Conservation (phyloP, 345 rosid species). For the Rhodomyrtus tomentosa region DNA sequence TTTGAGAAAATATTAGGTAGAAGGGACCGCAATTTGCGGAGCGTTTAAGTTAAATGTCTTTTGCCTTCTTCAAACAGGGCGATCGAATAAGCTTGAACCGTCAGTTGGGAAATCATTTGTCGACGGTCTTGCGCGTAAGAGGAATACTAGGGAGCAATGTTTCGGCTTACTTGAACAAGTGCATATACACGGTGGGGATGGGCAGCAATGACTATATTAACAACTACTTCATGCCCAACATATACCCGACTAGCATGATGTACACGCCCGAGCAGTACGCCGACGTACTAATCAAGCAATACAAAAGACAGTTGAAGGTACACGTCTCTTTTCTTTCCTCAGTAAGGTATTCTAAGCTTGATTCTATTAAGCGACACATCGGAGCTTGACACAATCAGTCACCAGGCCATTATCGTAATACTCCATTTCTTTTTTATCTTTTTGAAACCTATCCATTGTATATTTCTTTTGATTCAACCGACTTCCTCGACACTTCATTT, state of each 20-base stretch:
- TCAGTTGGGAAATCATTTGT: constrained; percentile 32
- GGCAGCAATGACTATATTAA: constrained; percentile 44
- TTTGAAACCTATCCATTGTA: neutral
- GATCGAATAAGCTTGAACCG: constrained; percentile 15
- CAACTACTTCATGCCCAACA: constrained; percentile 34
- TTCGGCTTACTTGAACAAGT: constrained; percentile 14
- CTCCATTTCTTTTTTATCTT: neutral
- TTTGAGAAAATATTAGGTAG: neutral
- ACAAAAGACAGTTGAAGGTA: neutral
- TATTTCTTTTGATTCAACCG: neutral
- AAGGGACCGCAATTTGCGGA: neutral
- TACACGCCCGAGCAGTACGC: neutral
- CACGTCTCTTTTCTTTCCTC: neutral
- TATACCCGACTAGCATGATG: neutral
- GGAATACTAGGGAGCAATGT: neutral
- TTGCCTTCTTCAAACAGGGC: constrained; percentile 21
- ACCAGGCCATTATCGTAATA: neutral
- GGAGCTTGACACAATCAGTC: no score
- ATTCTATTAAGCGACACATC: neutral
- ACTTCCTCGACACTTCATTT: neutral
- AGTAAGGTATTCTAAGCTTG: neutral
- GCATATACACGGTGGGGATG: constrained; percentile 30
- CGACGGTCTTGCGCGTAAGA: constrained; percentile 4
- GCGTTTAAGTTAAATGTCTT: neutral
- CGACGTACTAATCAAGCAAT: neutral